These are phyloP conservation scores for Podosphaera xanthii DNA, from an alignment of 2,329 filamentous ascomycete species.

Conservation along the genomic window DNA sequence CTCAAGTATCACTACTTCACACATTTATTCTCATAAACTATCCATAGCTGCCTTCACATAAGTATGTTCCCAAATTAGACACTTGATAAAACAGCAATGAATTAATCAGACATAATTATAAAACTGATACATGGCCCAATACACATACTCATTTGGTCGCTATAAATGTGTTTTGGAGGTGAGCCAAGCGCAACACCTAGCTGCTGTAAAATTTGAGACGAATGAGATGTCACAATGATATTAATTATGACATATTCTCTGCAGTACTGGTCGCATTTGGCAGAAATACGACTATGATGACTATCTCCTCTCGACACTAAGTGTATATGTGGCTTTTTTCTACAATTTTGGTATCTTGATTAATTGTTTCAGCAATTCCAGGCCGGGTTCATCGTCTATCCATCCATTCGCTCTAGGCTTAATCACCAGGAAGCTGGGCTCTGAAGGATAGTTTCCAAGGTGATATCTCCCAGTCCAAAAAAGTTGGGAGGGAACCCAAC, in stretches of 20 bases:
- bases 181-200: slow-evolving; percentile 13
- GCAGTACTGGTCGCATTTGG: slow-evolving; percentile 11
- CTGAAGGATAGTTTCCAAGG: background rate
- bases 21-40: too few relatives aligned
- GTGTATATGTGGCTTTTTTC: slow-evolving; percentile 1
- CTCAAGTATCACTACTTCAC: too few relatives aligned
- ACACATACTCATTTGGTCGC: background rate
- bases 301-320: slow-evolving; percentile 4
- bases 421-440: slow-evolving; percentile 13
- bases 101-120: slow-evolving; percentile 12
- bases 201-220: background rate
- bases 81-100: slow-evolving; percentile 8
- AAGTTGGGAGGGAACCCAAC: background rate
- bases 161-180: slow-evolving; percentile 10
- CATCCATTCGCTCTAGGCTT: slow-evolving; percentile 16
- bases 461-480: background rate
- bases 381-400: slow-evolving; percentile 17
- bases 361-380: slow-evolving; percentile 17
- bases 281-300: slow-evolving; percentile 7
- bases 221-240: slow-evolving; percentile 2
- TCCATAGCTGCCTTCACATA: too few relatives aligned
- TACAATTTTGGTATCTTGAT: background rate
- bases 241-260: slow-evolving; percentile 18
- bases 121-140: slow-evolving; percentile 5
- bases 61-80: too few relatives aligned